A percentile compares a stretch with the other conserved stretches of the same genome.
Conservation (phyloP, 164 flowering plant species). For the Annona cherimola region DNA sequence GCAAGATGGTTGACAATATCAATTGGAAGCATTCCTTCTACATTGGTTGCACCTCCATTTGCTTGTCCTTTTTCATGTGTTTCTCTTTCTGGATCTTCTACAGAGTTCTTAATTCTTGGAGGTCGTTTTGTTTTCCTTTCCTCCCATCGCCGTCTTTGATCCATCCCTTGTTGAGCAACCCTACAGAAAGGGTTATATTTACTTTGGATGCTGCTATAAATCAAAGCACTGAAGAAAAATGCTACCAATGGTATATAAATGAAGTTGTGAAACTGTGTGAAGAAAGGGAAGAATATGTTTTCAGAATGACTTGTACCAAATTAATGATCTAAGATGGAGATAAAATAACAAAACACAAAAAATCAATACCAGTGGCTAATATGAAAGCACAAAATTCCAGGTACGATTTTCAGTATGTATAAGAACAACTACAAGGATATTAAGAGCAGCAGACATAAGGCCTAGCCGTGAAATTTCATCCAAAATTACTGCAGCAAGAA, state of each 20-base stretch:
- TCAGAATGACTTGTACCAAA: not conserved
- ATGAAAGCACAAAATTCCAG: not conserved
- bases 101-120: constrained; percentile 18
- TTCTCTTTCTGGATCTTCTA: constrained; percentile 36
- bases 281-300: not conserved
- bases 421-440: not conserved
- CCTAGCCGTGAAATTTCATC: not conserved
- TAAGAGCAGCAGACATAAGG: not conserved
- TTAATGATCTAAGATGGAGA: not conserved
- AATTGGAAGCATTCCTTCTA: constrained; percentile 62
- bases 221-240: not conserved
- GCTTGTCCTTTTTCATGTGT: constrained; percentile 19
- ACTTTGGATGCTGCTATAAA: not conserved
- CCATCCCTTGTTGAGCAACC: constrained; percentile 64
- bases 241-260: not conserved
- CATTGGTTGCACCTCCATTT: constrained; percentile 35
- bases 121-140: constrained; percentile 45
- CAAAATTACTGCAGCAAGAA: not conserved
- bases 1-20: constrained; percentile 67
- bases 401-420: not conserved
- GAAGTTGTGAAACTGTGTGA: not conserved
- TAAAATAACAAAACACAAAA: not conserved
- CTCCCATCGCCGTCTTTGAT: constrained; percentile 66
- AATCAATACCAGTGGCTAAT: not conserved
- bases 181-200: constrained; percentile 21